A percentile compares a stretch with the other conserved stretches of the same genome.
phyloP scores from a whole-genome alignment of 1,139 yeast species.

The Blastobotrys buckinghamii region DNA sequence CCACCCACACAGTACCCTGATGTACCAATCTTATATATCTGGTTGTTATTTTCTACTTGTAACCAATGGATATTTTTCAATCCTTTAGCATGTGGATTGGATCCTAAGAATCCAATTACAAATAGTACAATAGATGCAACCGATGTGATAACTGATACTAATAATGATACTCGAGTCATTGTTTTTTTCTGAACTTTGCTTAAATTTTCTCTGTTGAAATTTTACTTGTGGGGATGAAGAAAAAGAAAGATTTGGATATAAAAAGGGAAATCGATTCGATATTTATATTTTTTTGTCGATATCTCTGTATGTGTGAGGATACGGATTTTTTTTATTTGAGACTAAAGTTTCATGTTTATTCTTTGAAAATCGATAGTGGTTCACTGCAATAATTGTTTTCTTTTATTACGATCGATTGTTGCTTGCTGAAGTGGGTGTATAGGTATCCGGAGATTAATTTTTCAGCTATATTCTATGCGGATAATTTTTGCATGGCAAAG shows the following conservation, averaged over 20 bases:
- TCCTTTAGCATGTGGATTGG: slow-evolving; percentile 8
- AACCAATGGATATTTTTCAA: not conserved
- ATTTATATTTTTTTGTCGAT: too few relatives aligned
- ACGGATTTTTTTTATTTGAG: too few relatives aligned
- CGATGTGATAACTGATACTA: slow-evolving; percentile 3
- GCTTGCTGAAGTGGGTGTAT: too few relatives aligned
- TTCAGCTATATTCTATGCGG: too few relatives aligned
- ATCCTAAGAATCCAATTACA: slow-evolving; percentile 8
- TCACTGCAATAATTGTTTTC: too few relatives aligned
- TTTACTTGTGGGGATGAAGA: not conserved
- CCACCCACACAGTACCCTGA: not conserved
- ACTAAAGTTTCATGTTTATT: too few relatives aligned
- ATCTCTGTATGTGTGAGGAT: too few relatives aligned
- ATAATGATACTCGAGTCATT: slow-evolving; percentile 2
- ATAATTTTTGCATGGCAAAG: too few relatives aligned
- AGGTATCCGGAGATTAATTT: too few relatives aligned
- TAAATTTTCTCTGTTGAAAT: not conserved
- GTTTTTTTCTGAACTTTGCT: too few relatives aligned
- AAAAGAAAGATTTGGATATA: not conserved
- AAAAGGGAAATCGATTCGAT: not conserved
- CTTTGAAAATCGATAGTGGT: too few relatives aligned
- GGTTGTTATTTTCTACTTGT: not conserved
- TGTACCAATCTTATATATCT: not conserved
- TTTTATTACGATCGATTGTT: too few relatives aligned
- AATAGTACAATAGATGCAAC: slow-evolving; percentile 3